These are phyloP conservation scores for Primulina eburnea DNA, from an alignment of 257 asterid genomes.

Conservation along the genomic window DNA sequence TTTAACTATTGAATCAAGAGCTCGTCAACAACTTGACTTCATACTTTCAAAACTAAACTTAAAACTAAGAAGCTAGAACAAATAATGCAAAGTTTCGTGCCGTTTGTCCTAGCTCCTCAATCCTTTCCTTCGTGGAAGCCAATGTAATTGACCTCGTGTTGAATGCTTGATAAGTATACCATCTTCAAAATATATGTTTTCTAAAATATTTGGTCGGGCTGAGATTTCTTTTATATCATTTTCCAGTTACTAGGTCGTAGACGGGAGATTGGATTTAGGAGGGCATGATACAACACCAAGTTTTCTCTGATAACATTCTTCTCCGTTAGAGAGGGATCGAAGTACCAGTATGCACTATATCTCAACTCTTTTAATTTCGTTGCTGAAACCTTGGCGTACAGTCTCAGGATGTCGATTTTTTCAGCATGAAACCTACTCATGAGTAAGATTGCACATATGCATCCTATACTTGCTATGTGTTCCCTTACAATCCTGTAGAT, in stretches of 20 bases:
- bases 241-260: slow-evolving; percentile 90
- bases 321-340: slow-evolving; percentile 92
- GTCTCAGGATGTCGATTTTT: background rate
- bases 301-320: slow-evolving; percentile 90
- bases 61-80: too few relatives aligned
- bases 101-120: slow-evolving; percentile 77
- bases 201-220: slow-evolving; percentile 19
- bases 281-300: slow-evolving; percentile 90
- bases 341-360: slow-evolving; percentile 62
- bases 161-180: slow-evolving; percentile 29
- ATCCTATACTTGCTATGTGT: slow-evolving; percentile 6
- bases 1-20: too few relatives aligned
- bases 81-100: slow-evolving; percentile 97
- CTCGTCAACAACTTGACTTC: too few relatives aligned
- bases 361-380: too few relatives aligned
- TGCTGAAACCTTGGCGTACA: background rate
- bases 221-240: slow-evolving; percentile 16
- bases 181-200: slow-evolving; percentile 10
- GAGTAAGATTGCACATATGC: too few relatives aligned
- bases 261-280: slow-evolving; percentile 72
- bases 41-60: too few relatives aligned
- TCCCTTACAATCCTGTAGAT: too few relatives aligned
- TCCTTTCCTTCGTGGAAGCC: slow-evolving; percentile 90
- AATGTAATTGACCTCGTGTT: slow-evolving; percentile 52
- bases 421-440: too few relatives aligned